A percentile compares a stretch with the other conserved stretches of the same genome.
Conservation (phyloP, 2,329 filamentous ascomycete genomes). For the Fusarium equiseti region DNA sequence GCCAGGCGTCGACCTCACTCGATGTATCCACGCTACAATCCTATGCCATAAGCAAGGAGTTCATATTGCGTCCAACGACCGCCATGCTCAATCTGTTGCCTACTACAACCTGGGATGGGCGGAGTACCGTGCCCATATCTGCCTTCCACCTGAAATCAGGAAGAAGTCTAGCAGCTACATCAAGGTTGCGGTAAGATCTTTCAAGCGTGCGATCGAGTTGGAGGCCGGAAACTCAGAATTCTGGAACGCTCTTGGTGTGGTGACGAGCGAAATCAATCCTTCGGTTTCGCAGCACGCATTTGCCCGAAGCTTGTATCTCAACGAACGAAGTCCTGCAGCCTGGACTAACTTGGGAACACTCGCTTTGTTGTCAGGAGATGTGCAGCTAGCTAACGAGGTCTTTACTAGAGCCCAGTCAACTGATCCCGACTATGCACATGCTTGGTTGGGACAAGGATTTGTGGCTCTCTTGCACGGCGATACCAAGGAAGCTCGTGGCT, state of each 20-base stretch:
- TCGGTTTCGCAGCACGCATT: slow-evolving; percentile 94
- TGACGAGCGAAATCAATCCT: slow-evolving; percentile 86
- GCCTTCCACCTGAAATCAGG: slow-evolving; percentile 64
- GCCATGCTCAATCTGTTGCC: slow-evolving; percentile 91
- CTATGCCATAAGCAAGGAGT: slow-evolving; percentile 91
- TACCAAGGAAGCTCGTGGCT: slow-evolving; percentile 78
- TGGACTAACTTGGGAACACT: slow-evolving; percentile 94
- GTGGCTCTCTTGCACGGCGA: slow-evolving; percentile 84
- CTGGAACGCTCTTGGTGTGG: slow-evolving; percentile 95
- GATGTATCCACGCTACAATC: slow-evolving; percentile 78
- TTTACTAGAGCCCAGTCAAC: slow-evolving; percentile 93
- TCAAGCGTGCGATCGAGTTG: slow-evolving; percentile 95
- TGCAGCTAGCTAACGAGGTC: slow-evolving; percentile 86
- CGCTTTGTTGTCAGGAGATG: slow-evolving; percentile 85
- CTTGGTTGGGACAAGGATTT: slow-evolving; percentile 93
- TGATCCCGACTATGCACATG: slow-evolving; percentile 92
- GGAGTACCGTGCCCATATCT: slow-evolving; percentile 83
- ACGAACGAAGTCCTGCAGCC: slow-evolving; percentile 84
- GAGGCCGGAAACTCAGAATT: slow-evolving; percentile 96
- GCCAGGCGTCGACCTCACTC: slow-evolving; percentile 64
- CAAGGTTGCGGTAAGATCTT: slow-evolving; percentile 86
- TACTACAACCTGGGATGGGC: slow-evolving; percentile 98
- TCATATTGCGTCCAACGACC: slow-evolving; percentile 76
- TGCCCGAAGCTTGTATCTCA: slow-evolving; percentile 89
- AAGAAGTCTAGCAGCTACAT: slow-evolving; percentile 76